phyloP scores from a whole-genome alignment of 306 rosid species.

The Cyamopsis tetragonoloba region DNA sequence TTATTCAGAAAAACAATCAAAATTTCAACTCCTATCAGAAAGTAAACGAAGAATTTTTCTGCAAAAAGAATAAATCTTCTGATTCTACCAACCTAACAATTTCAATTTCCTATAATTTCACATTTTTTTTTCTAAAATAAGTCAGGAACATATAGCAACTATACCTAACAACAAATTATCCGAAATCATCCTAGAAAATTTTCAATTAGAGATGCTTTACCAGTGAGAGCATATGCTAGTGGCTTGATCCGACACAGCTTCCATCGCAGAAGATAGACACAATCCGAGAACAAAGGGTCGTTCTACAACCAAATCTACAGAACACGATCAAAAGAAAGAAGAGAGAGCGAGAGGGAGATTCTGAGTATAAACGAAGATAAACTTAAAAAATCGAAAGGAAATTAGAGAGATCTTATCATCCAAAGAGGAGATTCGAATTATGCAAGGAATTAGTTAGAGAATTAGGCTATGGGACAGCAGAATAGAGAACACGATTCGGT shows the following conservation, averaged over 20 bases:
- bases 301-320: constrained; percentile 11
- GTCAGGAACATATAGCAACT: not conserved
- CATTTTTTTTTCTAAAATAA: not conserved
- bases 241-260: constrained; percentile 53
- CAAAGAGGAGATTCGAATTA: constrained; percentile 1
- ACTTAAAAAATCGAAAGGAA: not conserved
- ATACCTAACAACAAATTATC: not conserved
- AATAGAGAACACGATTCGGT: not conserved
- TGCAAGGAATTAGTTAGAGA: not conserved
- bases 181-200: not conserved
- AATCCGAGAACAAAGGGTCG: not conserved
- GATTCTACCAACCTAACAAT: not conserved
- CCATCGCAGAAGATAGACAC: constrained; percentile 43
- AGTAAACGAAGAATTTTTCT: too few relatives aligned
- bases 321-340: not conserved
- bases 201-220: constrained; percentile 41
- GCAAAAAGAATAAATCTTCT: not conserved
- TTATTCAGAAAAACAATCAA: too few relatives aligned
- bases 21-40: too few relatives aligned
- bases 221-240: constrained; percentile 71
- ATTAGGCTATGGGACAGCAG: not conserved
- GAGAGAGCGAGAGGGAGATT: not conserved
- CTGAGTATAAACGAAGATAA: too few relatives aligned
- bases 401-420: not conserved
- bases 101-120: not conserved